Base-by-base conservation (phyloP, 805 yeast species). In the Pichia exigua region DNA sequence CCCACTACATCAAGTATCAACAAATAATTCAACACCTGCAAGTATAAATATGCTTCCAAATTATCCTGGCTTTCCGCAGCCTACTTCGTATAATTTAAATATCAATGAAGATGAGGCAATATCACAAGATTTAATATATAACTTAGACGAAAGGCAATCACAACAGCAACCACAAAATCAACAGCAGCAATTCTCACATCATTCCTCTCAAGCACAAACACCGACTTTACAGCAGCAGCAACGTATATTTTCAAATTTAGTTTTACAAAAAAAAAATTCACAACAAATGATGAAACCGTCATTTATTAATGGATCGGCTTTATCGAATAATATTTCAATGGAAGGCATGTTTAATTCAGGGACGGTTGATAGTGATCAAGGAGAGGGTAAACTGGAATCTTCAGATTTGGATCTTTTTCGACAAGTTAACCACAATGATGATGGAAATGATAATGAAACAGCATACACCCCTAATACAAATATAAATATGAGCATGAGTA, bases 341-440 rank as follows among this genome's bases (percentile, higher is more conserved):
- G 52, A 45, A 40, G 56, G 54, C 10, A 44, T 54, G 18, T 54
- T 54, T 39, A 54, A 54, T 44, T 39, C 57, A 8, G 41, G 42
- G 11, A 42, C 49, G 17, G 53, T 51, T 27, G 57, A 54, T 22
- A 51, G 54, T 32, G 57, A 54, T 12, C 30, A 40, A 12, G 54
- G 51, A 18, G 57, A 48, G 2, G 21, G 40, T 8, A 48, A 48
- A 15, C 13, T 48, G 3, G 51, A 54, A 24, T 54, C 57, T 4
- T 48, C 54, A 13, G 57, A 49, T 17, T 49, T 54, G 21, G 57
- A 54, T 44, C 42, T 54, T 24, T 54, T 54, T 32, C 35, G 53
- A 10, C 48, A 44, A 44, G 44, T 21, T 17, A 21, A 47, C 28
- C 26, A 44, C 21, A 17, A 22, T 17, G 28, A 44, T 13, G 39